Base-by-base conservation (phyloP, 2,329 filamentous ascomycete species). In the Colletotrichum lindemuthianum region DNA sequence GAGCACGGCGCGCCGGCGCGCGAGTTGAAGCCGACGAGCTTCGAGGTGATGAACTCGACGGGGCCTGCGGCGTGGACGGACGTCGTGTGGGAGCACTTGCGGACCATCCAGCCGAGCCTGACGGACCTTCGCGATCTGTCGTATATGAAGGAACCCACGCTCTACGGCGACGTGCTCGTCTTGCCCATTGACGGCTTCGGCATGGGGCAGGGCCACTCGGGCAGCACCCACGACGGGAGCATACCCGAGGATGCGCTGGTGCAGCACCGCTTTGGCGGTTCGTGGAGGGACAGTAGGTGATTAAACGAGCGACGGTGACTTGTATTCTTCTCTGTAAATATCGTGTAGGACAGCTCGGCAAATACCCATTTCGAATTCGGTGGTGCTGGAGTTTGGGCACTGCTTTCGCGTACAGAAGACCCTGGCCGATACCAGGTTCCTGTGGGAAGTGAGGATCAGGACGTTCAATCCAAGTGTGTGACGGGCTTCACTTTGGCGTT, bases 1-100 rank as follows among this genome's bases (percentile, higher is more conserved):
- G 12, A 37, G 34, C 44, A 65, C 12, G 44, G 47, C 2, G 45
- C 34, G 6, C 34, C 8, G 32, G 44, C 44, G 6, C 34, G 5
- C 6, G 11, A 69, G 15, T 51, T 74, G 2, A 53, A 67, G 32
- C 67, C 69, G 8, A 67, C 65, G 16, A 74, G 69, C 56, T 59
- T 70, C 52, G 73, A 76, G 39, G 72, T 75, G 6, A 71, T 75
- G 69, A 74, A 70, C 59, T 71, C 72, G 11, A 74, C 74, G 1
- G 74, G 74, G 0, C 74, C 74, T 0, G 70, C 72, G n/a, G 71
- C 74, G 2, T 76, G 70, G 67, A 74, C 74, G 11, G 74, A 74
- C 15, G 70, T 73, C 12, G 70, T 76, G 40, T 72, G 73, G 9
- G 66, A 70, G 37, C 67, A 74, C 51, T 56, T 76, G 48, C 69